Conservation (phyloP, 2,329 filamentous ascomycete species). For the Hypoxylon sp. region DNA sequence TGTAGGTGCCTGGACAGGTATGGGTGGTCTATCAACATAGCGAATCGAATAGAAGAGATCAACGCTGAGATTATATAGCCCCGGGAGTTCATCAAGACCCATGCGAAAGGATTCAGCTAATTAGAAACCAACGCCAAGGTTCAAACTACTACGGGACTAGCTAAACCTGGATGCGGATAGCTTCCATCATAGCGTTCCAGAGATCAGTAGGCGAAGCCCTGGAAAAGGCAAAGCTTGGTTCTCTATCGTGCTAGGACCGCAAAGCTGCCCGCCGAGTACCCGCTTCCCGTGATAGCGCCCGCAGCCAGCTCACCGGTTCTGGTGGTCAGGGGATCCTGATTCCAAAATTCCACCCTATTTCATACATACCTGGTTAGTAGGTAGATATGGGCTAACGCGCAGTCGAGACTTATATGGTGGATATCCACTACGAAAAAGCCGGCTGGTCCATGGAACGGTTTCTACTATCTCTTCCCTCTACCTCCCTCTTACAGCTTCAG, state of each 20-base stretch:
- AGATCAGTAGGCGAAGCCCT: slow-evolving; percentile 20
- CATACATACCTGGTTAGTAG: too few species aligned
- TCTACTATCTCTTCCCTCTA: slow-evolving; percentile 9
- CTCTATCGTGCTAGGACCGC: slow-evolving; percentile 8
- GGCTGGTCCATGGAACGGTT: slow-evolving; percentile 2
- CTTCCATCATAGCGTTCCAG: slow-evolving; percentile 17
- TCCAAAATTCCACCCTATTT: slow-evolving; percentile 19
- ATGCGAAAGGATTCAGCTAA: slow-evolving; percentile 5
- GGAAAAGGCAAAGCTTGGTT: slow-evolving; percentile 26
- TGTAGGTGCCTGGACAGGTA: slow-evolving; percentile 7
- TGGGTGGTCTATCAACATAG: not conserved
- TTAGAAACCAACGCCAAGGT: slow-evolving; percentile 13
- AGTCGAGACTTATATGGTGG: slow-evolving; percentile 10
- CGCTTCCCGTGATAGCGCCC: slow-evolving; percentile 21
- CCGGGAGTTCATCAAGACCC: not conserved
- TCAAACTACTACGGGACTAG: slow-evolving; percentile 27
- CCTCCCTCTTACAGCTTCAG: not conserved
- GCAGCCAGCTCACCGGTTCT: slow-evolving; percentile 26
- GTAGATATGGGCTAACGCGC: slow-evolving; percentile 13
- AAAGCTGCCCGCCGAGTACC: slow-evolving; percentile 20
- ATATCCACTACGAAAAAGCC: slow-evolving; percentile 25
- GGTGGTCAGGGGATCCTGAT: slow-evolving; percentile 22
- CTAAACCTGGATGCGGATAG: slow-evolving; percentile 30
- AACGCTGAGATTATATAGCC: slow-evolving; percentile 10
- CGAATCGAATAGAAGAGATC: slow-evolving; percentile 8